Conservation (phyloP, 768 basidiomycete species). For the Russula abietina region DNA sequence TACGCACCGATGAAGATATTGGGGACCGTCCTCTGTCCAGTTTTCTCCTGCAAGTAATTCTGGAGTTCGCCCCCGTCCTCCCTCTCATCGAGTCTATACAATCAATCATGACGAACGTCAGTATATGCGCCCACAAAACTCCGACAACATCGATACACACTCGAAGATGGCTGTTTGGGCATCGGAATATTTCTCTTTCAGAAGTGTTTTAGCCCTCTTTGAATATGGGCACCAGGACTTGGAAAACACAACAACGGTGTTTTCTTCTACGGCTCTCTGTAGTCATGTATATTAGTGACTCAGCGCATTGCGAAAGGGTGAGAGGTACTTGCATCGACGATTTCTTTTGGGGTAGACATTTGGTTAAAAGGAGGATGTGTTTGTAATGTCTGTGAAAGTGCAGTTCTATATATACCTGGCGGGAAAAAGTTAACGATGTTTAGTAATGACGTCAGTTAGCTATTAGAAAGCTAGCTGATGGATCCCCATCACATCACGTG, state of each 20-base stretch:
- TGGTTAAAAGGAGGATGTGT: not conserved
- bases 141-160: conserved; percentile 25
- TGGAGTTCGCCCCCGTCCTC: conserved; percentile 57
- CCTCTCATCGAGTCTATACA: conserved; percentile 47
- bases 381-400: not conserved
- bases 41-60: conserved; percentile 55
- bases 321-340: conserved; percentile 10
- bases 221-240: conserved; percentile 40
- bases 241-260: conserved; percentile 37
- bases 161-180: conserved; percentile 31
- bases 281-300: not conserved
- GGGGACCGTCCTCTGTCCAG: conserved; percentile 67
- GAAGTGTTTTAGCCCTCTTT: conserved; percentile 34
- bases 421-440: not conserved
- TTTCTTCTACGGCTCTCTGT: conserved; percentile 32
- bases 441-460: not conserved
- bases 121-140: not conserved
- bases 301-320: not conserved
- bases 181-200: conserved; percentile 30
- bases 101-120: not conserved
- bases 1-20: conserved; percentile 65
- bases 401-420: not conserved
- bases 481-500: conserved; percentile 5
- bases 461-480: not conserved
- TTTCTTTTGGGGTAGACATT: conserved; percentile 14